Conservation (phyloP, 2,329 filamentous ascomycete species). For the Aureobasidium sp. region DNA sequence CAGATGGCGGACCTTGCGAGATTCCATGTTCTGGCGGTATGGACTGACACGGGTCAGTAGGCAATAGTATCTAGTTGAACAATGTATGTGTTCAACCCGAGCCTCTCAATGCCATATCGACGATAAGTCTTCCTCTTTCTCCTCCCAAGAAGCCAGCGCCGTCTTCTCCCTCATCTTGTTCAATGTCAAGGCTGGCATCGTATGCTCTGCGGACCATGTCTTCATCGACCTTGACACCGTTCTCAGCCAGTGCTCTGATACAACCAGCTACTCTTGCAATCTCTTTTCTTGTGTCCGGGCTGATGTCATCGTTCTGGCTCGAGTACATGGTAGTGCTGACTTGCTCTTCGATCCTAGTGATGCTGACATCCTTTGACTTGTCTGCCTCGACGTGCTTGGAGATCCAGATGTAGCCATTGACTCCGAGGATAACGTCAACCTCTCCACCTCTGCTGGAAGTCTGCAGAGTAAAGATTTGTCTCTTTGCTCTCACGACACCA, state of each 20-base stretch:
- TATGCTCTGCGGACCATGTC: slow-evolving; percentile 79
- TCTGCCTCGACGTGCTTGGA: slow-evolving; percentile 64
- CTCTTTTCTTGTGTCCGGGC: slow-evolving; percentile 68
- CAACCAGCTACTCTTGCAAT: slow-evolving; percentile 78
- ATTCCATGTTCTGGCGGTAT: not conserved
- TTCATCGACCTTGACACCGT: slow-evolving; percentile 79
- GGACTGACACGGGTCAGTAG: not conserved
- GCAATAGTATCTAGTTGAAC: not conserved
- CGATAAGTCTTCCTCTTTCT: slow-evolving; percentile 28
- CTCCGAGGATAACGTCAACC: slow-evolving; percentile 80
- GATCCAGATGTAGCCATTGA: slow-evolving; percentile 97
- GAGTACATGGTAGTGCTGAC: slow-evolving; percentile 83
- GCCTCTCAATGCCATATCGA: slow-evolving; percentile 24
- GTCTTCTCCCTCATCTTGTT: slow-evolving; percentile 50
- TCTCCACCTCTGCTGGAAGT: slow-evolving; percentile 50
- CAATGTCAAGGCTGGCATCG: slow-evolving; percentile 68
- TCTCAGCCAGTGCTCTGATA: slow-evolving; percentile 73
- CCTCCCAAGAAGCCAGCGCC: slow-evolving; percentile 31
- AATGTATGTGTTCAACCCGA: not conserved
- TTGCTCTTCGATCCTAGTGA: slow-evolving; percentile 81
- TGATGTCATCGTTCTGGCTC: slow-evolving; percentile 85
- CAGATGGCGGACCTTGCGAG: not conserved
- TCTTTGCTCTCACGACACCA: slow-evolving; percentile 72
- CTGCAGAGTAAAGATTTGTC: slow-evolving; percentile 81
- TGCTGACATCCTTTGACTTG: slow-evolving; percentile 47